Conservation (phyloP, 371 early-diverging fungal genomes). For the Catenaria anguillulae region DNA sequence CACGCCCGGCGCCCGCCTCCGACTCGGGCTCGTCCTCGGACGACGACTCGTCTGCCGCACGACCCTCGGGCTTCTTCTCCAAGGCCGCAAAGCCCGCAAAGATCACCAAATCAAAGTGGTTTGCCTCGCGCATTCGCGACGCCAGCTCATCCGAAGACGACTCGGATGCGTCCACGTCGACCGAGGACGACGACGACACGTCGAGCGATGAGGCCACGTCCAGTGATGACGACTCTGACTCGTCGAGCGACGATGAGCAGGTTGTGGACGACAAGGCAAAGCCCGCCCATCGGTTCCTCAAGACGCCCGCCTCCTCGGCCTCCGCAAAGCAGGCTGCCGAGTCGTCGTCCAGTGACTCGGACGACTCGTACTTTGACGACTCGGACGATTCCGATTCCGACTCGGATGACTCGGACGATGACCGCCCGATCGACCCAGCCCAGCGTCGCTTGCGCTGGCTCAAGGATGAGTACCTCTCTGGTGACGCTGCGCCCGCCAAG, state of each 20-base stretch:
- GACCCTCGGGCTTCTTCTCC: neutral
- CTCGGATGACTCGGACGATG: slow-evolving; percentile 3
- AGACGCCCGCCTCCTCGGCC: neutral
- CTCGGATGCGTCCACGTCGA: neutral
- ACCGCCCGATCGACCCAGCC: neutral
- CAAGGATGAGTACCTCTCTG: slow-evolving; percentile 4
- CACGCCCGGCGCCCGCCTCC: neutral
- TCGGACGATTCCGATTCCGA: slow-evolving; percentile 10
- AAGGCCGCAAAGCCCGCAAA: neutral
- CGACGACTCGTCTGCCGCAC: neutral
- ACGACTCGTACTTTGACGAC: slow-evolving; percentile 16
- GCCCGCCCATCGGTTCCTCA: slow-evolving; percentile 17
- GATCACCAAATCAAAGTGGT: slow-evolving; percentile 8
- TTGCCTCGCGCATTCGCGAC: neutral
- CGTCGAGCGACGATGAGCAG: slow-evolving; percentile 37
- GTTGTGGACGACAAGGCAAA: slow-evolving; percentile 23
- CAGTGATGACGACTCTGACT: slow-evolving; percentile 41
- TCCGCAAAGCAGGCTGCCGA: slow-evolving; percentile 4
- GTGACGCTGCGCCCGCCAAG: slow-evolving; percentile 11
- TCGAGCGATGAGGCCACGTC: slow-evolving; percentile 34
- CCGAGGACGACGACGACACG: neutral
- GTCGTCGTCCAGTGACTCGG: slow-evolving; percentile 22
- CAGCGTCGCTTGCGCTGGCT: slow-evolving; percentile 2
- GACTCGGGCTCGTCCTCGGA: slow-evolving; percentile 8
- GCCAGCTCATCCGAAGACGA: neutral